Percentiles rank a stretch among this genome's conserved stretches.
Evolutionary conservation across 305 asterid genomes (phyloP).

Genomic region (Ilex paraguariensis): DNA sequence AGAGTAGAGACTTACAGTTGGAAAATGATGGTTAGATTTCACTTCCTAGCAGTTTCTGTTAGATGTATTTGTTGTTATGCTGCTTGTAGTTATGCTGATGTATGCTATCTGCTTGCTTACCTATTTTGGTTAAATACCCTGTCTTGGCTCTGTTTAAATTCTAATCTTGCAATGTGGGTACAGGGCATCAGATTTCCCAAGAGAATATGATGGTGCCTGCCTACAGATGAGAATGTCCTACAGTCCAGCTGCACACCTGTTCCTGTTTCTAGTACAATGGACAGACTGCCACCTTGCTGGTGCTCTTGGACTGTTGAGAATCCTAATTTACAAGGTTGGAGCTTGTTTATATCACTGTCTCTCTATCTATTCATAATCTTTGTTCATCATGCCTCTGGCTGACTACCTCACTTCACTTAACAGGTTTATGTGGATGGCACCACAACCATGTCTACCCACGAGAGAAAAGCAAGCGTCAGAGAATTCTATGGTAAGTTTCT

Average conservation of each 20-base stretch:
- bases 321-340: conserved; percentile 78
- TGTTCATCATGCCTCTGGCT: neutral
- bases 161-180: conserved; percentile 16
- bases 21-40: no score
- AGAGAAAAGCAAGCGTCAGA: conserved; percentile 90
- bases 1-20: no score
- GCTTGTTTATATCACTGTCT: neutral
- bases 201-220: conserved; percentile 90
- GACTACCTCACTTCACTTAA: neutral
- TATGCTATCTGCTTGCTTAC: conserved; percentile 4
- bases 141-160: conserved; percentile 4
- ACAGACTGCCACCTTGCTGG: conserved; percentile 95
- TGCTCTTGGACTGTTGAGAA: conserved; percentile 83
- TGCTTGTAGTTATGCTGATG: no score
- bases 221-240: conserved; percentile 93
- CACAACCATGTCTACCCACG: conserved; percentile 91
- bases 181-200: conserved; percentile 84
- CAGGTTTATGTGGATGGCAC: conserved; percentile 97
- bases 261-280: conserved; percentile 92
- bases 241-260: conserved; percentile 87
- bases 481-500: conserved; percentile 80
- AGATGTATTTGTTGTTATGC: no score
- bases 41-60: no score
- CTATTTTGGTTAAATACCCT: neutral
- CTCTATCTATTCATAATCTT: conserved; percentile 2